These are phyloP conservation scores for Escovopsis weberi DNA, from an alignment of 2,329 filamentous ascomycete genomes.

Conservation along the genomic window DNA sequence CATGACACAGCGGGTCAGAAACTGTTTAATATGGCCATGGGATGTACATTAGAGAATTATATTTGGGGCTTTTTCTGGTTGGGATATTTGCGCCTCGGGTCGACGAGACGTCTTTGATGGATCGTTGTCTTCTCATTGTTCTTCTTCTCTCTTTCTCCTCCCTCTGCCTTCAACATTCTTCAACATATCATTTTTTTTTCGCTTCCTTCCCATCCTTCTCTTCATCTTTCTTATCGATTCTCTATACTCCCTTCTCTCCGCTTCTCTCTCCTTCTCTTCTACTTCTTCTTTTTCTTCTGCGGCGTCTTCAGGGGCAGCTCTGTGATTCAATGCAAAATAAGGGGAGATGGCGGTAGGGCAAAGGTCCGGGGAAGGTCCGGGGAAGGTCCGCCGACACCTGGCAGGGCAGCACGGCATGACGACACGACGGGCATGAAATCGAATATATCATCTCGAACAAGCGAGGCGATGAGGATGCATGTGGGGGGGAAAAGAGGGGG, in stretches of 20 bases:
- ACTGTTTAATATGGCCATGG: not conserved
- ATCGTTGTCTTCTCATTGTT: too few relatives aligned
- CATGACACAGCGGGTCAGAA: too few relatives aligned
- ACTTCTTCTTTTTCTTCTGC: slow-evolving; percentile 51
- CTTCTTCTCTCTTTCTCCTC: not conserved
- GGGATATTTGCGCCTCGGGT: too few relatives aligned
- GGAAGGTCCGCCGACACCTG: not conserved
- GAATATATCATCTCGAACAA: too few relatives aligned
- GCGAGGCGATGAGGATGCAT: too few relatives aligned
- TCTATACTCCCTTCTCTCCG: too few relatives aligned
- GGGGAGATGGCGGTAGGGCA: slow-evolving; percentile 1
- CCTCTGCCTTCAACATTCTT: not conserved
- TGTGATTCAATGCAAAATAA: not conserved
- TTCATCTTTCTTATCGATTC: too few relatives aligned
- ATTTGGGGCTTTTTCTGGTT: not conserved
- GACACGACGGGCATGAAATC: slow-evolving; percentile 4
- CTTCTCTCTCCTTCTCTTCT: slow-evolving; percentile 31
- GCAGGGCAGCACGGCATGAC: slow-evolving; percentile 4
- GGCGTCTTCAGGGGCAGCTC: slow-evolving; percentile 4
- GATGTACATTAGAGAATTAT: not conserved
- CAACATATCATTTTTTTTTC: not conserved
- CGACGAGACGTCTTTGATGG: not conserved
- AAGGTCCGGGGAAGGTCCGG: not conserved
- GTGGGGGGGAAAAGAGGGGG: too few relatives aligned
- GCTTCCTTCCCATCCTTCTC: not conserved